Conservation (phyloP, 139 green algal genomes). For the Coccomyxa sp. region DNA sequence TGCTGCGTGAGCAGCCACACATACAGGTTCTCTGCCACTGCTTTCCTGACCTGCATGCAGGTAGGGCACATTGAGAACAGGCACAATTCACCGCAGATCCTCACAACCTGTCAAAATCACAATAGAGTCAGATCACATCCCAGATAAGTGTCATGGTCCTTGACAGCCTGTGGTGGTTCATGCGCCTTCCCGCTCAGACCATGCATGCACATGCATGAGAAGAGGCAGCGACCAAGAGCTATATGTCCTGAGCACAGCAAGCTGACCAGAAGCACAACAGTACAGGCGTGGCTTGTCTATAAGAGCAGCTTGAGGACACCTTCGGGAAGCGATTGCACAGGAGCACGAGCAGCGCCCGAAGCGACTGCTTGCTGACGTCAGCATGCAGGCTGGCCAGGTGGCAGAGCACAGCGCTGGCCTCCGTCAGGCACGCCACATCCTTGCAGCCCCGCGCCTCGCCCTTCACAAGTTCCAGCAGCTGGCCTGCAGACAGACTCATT, state of each 20-base stretch:
- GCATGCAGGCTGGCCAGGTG: slow-evolving; percentile 30
- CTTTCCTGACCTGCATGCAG: slow-evolving; percentile 49
- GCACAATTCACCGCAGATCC: background rate
- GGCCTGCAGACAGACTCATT: slow-evolving; percentile 17
- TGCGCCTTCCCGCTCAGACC: too few relatives aligned
- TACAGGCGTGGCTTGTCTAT: too few relatives aligned
- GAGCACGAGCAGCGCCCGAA: slow-evolving; percentile 55
- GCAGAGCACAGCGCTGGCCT: slow-evolving; percentile 40
- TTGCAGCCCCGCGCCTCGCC: slow-evolving; percentile 46
- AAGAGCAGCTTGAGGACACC: too few relatives aligned
- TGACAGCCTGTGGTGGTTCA: background rate
- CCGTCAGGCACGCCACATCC: slow-evolving; percentile 63
- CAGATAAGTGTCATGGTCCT: background rate
- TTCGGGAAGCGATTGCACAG: slow-evolving; percentile 60
- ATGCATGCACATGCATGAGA: too few relatives aligned
- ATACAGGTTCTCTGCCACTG: slow-evolving; percentile 83
- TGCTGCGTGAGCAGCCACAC: slow-evolving; percentile 65
- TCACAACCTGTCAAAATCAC: background rate
- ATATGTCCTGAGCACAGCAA: too few relatives aligned
- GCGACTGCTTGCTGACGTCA: slow-evolving; percentile 29
- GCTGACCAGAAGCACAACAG: too few relatives aligned
- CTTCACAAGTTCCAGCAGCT: slow-evolving; percentile 41
- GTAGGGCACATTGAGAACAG: background rate
- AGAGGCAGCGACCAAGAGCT: too few relatives aligned
- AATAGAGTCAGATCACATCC: background rate